Conservation (phyloP, 2,329 filamentous ascomycete genomes). For the Penicillium olsonii region DNA sequence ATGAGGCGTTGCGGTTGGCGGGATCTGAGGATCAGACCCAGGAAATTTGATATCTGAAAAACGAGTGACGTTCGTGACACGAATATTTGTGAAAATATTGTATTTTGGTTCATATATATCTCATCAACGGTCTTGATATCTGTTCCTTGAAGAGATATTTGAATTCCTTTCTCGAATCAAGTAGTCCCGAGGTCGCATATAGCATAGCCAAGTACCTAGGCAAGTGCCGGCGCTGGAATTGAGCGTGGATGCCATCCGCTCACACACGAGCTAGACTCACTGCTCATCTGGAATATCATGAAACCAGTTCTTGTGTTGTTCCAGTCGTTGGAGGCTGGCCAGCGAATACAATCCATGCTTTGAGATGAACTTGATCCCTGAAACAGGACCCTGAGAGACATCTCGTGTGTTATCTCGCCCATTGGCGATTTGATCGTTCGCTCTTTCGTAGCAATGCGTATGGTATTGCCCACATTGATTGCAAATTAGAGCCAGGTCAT, state of each 20-base stretch:
- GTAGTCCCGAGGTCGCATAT: too few relatives aligned
- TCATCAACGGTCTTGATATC: background rate
- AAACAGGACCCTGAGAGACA: too few relatives aligned
- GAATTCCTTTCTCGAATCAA: background rate
- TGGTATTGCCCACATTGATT: background rate
- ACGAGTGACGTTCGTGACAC: background rate
- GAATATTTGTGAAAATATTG: background rate
- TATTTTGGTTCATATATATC: background rate
- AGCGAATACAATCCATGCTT: background rate
- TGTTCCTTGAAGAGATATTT: background rate
- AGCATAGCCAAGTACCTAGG: too few relatives aligned
- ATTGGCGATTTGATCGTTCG: background rate
- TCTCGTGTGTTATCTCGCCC: background rate
- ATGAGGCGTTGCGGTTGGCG: constrained; percentile 78
- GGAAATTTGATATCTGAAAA: constrained; percentile 26
- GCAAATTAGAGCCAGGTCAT: constrained; percentile 1
- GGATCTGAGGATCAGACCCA: constrained; percentile 65
- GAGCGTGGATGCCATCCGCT: too few relatives aligned
- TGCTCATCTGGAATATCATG: too few relatives aligned
- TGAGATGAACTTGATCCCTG: background rate
- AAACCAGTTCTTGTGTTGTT: too few relatives aligned
- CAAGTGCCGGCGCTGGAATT: too few relatives aligned
- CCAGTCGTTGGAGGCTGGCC: too few relatives aligned
- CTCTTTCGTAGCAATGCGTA: background rate
- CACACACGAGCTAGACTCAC: too few relatives aligned